Evolutionary conservation across 176 grass and related monocot species (phyloP).

Genomic region (Cenchrus purpureus): DNA sequence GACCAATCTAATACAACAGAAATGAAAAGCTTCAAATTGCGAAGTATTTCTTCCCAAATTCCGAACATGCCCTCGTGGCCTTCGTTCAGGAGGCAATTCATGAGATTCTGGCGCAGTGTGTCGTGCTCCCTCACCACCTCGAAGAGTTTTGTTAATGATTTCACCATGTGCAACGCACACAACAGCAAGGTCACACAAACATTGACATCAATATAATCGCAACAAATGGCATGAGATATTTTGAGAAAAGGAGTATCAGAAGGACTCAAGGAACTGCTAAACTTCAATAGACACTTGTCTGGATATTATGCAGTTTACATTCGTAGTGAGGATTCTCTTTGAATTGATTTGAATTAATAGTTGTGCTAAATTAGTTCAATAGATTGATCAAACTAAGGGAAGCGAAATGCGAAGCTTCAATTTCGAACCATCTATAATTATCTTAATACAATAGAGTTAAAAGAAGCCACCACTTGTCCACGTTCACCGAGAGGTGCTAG

Average conservation of each 20-base stretch:
- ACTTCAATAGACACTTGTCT: neutral
- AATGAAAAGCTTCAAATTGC: neutral
- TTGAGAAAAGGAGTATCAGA: neutral
- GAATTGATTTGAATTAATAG: neutral
- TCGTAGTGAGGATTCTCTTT: neutral
- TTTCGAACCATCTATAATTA: neutral
- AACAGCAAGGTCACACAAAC: neutral
- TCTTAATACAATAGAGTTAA: too few relatives aligned
- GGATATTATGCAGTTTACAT: neutral
- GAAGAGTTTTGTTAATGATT: too few relatives aligned
- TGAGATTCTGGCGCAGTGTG: too few relatives aligned
- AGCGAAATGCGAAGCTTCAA: neutral
- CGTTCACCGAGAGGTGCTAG: too few relatives aligned
- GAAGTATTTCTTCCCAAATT: neutral
- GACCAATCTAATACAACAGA: neutral
- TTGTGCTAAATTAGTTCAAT: neutral
- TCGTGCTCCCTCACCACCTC: too few relatives aligned
- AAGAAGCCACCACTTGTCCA: too few relatives aligned
- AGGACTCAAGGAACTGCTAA: neutral
- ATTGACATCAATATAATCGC: neutral
- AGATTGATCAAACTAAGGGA: neutral
- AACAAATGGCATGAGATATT: neutral
- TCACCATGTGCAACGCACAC: neutral
- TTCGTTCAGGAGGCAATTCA: too few relatives aligned
- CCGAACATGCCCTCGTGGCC: too few relatives aligned